Evolutionary conservation across 345 rosid species (phyloP).

Genomic region (Lepidium didymum): DNA sequence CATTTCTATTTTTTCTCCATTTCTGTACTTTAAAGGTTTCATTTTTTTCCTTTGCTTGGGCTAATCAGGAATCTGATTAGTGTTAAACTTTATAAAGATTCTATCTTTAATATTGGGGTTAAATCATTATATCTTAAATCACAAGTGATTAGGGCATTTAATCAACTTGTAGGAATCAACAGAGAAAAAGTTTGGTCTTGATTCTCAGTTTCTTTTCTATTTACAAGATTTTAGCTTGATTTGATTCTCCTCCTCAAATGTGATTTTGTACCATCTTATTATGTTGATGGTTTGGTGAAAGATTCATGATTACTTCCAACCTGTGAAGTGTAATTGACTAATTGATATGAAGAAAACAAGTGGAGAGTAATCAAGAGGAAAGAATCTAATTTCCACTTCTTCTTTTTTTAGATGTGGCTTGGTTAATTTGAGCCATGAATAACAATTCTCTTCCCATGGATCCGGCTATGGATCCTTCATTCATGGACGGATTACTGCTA

Average conservation of each 20-base stretch:
- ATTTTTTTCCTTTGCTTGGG: neutral
- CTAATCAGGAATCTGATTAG: conserved; percentile 12
- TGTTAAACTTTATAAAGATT: neutral
- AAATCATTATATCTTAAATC: conserved; percentile 25
- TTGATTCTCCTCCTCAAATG: conserved; percentile 28
- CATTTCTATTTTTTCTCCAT: neutral
- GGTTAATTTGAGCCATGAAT: conserved; percentile 25
- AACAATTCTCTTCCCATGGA: conserved; percentile 27
- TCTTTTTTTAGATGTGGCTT: conserved; percentile 9
- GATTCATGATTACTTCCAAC: conserved; percentile 1
- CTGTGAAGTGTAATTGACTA: conserved; percentile 2
- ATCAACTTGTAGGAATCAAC: conserved; percentile 35
- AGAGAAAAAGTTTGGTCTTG: conserved; percentile 16
- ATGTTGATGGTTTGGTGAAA: neutral
- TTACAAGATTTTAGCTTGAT: conserved; percentile 25
- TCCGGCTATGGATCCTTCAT: conserved; percentile 62
- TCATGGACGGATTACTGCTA: conserved; percentile 63
- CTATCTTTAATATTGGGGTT: neutral
- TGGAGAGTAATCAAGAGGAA: neutral
- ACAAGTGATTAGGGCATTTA: conserved; percentile 28
- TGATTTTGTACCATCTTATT: conserved; percentile 16
- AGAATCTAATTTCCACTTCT: conserved; percentile 7
- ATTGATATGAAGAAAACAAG: neutral
- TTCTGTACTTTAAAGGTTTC: conserved; percentile 2
- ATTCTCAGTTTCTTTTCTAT: conserved; percentile 12